Percentiles rank a stretch among this genome's conserved stretches.
phyloP scores from a whole-genome alignment of 2,329 filamentous ascomycete genomes.

The Aspergillus spinulosporus region DNA sequence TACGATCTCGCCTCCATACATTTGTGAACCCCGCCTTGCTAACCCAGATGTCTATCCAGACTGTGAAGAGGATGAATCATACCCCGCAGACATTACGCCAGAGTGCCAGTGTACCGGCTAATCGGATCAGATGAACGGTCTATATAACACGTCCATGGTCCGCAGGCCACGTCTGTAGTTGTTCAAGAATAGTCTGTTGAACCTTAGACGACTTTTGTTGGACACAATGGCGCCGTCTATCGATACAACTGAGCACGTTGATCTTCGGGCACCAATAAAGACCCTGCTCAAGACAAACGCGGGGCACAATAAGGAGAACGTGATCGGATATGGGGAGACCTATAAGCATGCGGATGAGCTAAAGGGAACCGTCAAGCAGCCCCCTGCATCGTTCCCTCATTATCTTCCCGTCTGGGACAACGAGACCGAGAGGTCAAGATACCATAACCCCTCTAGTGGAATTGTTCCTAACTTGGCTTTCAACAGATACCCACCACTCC shows the following conservation, averaged over 20 bases:
- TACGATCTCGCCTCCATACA: background rate
- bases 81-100: slow-evolving; percentile 29
- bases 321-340: slow-evolving; percentile 33
- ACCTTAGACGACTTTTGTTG: background rate
- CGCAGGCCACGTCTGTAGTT: background rate
- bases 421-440: slow-evolving; percentile 45
- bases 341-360: slow-evolving; percentile 53
- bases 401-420: slow-evolving; percentile 73
- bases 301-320: slow-evolving; percentile 40
- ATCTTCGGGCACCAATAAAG: slow-evolving; percentile 29
- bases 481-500: slow-evolving; percentile 61
- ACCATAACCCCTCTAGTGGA: too few relatives aligned
- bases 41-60: background rate
- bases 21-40: slow-evolving; percentile 7
- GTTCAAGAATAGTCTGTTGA: background rate
- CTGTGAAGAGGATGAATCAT: slow-evolving; percentile 17
- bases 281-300: slow-evolving; percentile 31
- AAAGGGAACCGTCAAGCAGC: slow-evolving; percentile 54
- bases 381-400: slow-evolving; percentile 65
- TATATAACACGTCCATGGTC: slow-evolving; percentile 13
- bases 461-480: slow-evolving; percentile 1
- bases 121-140: background rate
- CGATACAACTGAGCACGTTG: slow-evolving; percentile 27
- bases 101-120: background rate
- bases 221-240: slow-evolving; percentile 38